Conservation (phyloP, 257 asterid species). For the Coffea eugenioides region DNA sequence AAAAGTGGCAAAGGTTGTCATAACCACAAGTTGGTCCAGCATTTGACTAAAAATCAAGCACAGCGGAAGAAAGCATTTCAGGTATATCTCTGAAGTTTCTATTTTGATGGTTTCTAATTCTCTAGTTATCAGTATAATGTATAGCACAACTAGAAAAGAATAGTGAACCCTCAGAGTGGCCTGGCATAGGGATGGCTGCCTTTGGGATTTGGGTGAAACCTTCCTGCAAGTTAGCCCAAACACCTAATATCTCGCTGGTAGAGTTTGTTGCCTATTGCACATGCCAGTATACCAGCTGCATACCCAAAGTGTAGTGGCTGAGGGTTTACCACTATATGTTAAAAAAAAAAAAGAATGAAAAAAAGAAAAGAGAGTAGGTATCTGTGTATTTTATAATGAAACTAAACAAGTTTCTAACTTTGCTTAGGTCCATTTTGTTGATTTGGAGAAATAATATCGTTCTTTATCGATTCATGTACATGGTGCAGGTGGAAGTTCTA, state of each 20-base stretch:
- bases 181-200: not conserved
- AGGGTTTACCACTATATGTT: too few species aligned
- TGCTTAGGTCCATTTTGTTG: not conserved
- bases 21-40: conserved; percentile 27
- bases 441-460: not conserved
- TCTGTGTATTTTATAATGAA: not conserved
- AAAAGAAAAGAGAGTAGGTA: too few species aligned
- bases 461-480: not conserved
- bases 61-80: conserved; percentile 13
- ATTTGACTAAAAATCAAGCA: conserved; percentile 14
- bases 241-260: not conserved
- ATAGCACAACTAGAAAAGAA: not conserved
- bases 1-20: conserved; percentile 32
- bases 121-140: not conserved
- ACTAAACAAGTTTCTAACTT: not conserved
- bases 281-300: not conserved
- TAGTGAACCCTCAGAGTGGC: not conserved
- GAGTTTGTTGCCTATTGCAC: not conserved
- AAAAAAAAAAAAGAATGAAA: not conserved
- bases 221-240: too few species aligned
- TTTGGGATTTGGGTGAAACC: not conserved
- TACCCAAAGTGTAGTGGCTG: not conserved
- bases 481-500: conserved; percentile 18
- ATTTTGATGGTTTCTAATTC: not conserved
- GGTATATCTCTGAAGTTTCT: conserved; percentile 19